Evolutionary conservation across 345 rosid species (phyloP).

Genomic region (Pseudoturritis turrita): DNA sequence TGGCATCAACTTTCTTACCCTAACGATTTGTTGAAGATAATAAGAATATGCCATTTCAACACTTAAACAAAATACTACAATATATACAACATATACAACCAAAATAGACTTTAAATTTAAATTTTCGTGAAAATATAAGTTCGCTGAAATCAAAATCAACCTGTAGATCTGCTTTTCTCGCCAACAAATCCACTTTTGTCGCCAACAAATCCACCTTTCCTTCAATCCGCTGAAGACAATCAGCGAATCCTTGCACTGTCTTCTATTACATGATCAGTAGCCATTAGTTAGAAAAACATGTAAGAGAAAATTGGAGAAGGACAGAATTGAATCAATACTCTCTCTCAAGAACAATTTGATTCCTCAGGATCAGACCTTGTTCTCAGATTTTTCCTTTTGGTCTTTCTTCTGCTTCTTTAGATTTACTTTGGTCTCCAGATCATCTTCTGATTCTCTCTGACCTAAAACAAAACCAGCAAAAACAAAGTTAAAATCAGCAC

Average conservation of each 20-base stretch:
- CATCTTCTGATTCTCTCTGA: background rate
- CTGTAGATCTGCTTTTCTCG: background rate
- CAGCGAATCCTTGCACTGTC: background rate
- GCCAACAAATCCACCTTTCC: background rate
- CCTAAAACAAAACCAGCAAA: background rate
- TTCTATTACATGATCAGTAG: too few relatives aligned
- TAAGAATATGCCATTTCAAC: too few relatives aligned
- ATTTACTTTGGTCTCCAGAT: background rate
- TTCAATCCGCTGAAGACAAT: background rate
- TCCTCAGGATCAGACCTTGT: background rate
- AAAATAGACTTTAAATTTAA: too few relatives aligned
- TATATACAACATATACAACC: background rate
- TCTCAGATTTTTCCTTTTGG: background rate
- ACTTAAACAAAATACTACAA: background rate
- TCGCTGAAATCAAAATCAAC: background rate
- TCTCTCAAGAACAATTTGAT: too few relatives aligned
- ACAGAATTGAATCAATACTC: too few relatives aligned
- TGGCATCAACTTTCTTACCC: too few relatives aligned
- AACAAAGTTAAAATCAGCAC: too few relatives aligned
- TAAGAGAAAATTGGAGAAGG: too few relatives aligned
- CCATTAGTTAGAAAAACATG: too few relatives aligned
- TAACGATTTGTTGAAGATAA: too few relatives aligned
- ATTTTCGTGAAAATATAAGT: too few relatives aligned
- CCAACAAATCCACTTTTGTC: background rate
- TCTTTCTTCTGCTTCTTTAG: background rate